Evolutionary conservation across 768 basidiomycete genomes (phyloP), one percentile per base, ranked within the genome.

Genomic region (Pulveroboletus frians): DNA sequence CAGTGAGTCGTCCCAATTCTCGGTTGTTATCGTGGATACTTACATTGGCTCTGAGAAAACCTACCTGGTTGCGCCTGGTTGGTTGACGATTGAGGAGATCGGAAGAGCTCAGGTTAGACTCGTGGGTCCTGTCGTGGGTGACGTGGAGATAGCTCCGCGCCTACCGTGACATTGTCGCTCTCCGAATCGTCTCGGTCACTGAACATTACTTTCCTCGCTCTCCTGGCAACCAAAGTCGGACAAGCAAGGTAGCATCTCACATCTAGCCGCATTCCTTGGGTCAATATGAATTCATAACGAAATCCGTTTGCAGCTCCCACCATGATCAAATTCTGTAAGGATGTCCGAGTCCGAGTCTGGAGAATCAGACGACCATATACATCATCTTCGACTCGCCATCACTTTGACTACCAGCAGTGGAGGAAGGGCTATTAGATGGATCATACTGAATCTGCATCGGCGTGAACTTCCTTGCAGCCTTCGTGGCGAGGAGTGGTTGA

Each of bases 291-390:
- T 30, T 18, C 32, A 15, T 32, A 14, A 35, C 30, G 21, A 39
- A 39, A 26, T 26, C 4, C 3, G 26, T 1, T 11, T 3, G n/a
- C 7, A 6, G 13, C 13, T 2, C 50, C 32, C 34, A 51, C 62
- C 49, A 37, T 40, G 15, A 20, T 30, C 32, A 7, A 23, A 27
- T 15, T 21, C 39, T 37, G 6, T 36, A 29, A 34, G n/a, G 40
- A n/a, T n/a, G 3, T 47, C 53, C 20, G 56, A 43, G 30, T 54
- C 62, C 27, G 62, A 58, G 40, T 53, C 62, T 61, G 42, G 21
- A 43, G 41, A 44, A 38, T 31, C n/a, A 35, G 9, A 14, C 6
- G 27, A 18, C 15, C 13, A 26, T 31, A 21, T n/a, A 20, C 5
- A n/a, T n/a, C n/a, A 23, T n/a, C 30, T 35, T 43, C 14, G 18